phyloP scores from a whole-genome alignment of 208 protist species.

The Leishmania major region DNA sequence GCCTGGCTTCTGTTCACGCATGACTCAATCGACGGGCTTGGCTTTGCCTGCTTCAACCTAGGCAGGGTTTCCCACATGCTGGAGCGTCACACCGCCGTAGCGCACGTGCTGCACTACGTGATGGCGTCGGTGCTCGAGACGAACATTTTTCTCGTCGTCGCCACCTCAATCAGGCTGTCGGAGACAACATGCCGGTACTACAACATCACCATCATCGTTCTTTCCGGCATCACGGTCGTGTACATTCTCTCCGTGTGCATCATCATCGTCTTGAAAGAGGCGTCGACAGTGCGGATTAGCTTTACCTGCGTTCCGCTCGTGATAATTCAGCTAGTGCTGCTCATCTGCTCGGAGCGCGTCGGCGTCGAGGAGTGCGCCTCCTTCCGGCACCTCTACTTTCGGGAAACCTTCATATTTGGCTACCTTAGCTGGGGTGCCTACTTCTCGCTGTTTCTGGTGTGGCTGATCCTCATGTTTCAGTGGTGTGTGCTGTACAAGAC shows the following conservation, averaged over 20 bases:
- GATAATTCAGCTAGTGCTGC: constrained; percentile 36
- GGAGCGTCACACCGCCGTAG: constrained; percentile 39
- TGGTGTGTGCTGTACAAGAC: constrained; percentile 16
- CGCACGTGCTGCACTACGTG: constrained; percentile 47
- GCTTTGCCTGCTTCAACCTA: constrained; percentile 76
- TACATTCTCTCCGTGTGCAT: constrained; percentile 38
- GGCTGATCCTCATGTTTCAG: constrained; percentile 42
- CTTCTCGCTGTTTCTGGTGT: constrained; percentile 36
- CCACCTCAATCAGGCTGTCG: constrained; percentile 18
- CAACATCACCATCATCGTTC: constrained; percentile 26
- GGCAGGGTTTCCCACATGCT: constrained; percentile 28
- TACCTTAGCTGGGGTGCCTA: constrained; percentile 44
- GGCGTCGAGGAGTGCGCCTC: not conserved
- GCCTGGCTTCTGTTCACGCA: constrained; percentile 44
- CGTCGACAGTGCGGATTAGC: constrained; percentile 33
- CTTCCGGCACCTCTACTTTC: constrained; percentile 13
- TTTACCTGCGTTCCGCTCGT: constrained; percentile 37
- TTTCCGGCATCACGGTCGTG: constrained; percentile 36
- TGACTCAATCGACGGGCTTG: constrained; percentile 68
- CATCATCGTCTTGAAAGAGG: constrained; percentile 24
- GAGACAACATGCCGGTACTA: constrained; percentile 27
- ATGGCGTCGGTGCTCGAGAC: constrained; percentile 62
- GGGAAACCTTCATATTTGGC: constrained; percentile 41
- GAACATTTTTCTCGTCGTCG: constrained; percentile 51
- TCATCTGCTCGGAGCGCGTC: constrained; percentile 26